Percentiles rank a stretch among this genome's conserved stretches.
Conservation (phyloP, 768 basidiomycete genomes). For the Strobilomyces echinocephalus region DNA sequence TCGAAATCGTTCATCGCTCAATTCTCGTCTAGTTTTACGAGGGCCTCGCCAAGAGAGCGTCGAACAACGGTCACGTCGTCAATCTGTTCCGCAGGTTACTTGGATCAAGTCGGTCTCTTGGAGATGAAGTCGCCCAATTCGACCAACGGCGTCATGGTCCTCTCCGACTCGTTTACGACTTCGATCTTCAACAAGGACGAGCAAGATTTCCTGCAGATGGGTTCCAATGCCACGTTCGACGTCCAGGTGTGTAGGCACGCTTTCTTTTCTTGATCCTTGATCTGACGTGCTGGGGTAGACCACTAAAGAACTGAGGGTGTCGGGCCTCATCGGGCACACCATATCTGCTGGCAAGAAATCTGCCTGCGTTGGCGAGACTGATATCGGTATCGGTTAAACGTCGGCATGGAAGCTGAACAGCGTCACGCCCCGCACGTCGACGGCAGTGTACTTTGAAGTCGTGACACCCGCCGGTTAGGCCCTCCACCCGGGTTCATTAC, state of each 20-base stretch:
- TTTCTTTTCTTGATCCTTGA: background rate
- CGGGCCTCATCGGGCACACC: constrained; percentile 94
- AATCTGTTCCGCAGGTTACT: constrained; percentile 95
- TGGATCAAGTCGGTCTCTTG: constrained; percentile 94
- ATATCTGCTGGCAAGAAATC: constrained; percentile 98
- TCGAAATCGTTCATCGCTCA: background rate
- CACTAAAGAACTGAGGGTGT: constrained; percentile 97
- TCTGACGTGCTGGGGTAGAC: constrained; percentile 48
- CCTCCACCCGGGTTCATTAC: constrained; percentile 86
- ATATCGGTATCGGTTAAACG: constrained; percentile 97
- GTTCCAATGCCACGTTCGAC: constrained; percentile 98
- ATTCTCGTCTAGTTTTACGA: constrained; percentile 82
- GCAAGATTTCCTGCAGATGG: constrained; percentile 90
- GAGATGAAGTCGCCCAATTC: constrained; percentile 98
- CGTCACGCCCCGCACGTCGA: constrained; percentile 80
- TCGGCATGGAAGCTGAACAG: constrained; percentile 98
- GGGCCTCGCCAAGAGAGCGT: constrained; percentile 84
- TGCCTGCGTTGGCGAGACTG: constrained; percentile 94
- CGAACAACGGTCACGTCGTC: constrained; percentile 90
- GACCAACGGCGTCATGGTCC: constrained; percentile 93
- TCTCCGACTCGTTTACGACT: constrained; percentile 95
- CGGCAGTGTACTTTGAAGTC: constrained; percentile 96
- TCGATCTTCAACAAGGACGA: constrained; percentile 96
- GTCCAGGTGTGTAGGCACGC: constrained; percentile 66
- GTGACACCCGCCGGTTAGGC: constrained; percentile 96